phyloP scores from a whole-genome alignment of 257 asterid species.

The Nicotiana tomentosiformis region DNA sequence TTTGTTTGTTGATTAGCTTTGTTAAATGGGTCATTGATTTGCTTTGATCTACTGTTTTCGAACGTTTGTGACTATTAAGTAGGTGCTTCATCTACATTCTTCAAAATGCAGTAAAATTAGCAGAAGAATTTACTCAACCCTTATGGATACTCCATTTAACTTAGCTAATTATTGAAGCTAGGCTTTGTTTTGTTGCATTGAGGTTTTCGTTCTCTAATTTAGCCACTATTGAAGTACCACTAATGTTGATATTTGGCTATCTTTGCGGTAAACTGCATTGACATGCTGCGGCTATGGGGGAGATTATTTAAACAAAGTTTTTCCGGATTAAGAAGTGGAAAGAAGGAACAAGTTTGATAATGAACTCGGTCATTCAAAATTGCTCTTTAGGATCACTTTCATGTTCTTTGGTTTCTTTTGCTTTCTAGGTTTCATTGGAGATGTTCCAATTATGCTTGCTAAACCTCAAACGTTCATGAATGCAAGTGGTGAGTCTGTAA shows the following conservation, averaged over 20 bases:
- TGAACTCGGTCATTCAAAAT: background rate
- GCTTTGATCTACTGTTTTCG: background rate
- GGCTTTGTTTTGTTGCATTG: background rate
- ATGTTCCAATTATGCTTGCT: conserved; percentile 87
- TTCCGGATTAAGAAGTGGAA: background rate
- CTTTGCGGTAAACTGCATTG: background rate
- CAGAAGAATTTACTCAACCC: background rate
- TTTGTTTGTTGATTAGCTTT: background rate
- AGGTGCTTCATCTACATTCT: background rate
- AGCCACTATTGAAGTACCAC: background rate
- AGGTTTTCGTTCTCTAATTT: background rate
- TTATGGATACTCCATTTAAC: background rate
- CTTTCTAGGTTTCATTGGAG: conserved; percentile 65
- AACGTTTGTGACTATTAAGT: background rate
- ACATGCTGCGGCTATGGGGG: background rate
- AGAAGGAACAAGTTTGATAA: background rate
- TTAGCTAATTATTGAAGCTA: background rate
- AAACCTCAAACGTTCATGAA: conserved; percentile 97
- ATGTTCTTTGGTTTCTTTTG: conserved; percentile 1
- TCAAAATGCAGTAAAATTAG: background rate
- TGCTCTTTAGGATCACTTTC: background rate
- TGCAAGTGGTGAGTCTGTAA: conserved; percentile 99
- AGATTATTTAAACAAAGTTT: background rate
- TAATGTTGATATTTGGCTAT: background rate
- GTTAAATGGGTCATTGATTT: background rate